A percentile compares a stretch with the other conserved stretches of the same genome.
phyloP scores from a whole-genome alignment of 108 stramenopile species.

The Pseudonitzschia pungens region DNA sequence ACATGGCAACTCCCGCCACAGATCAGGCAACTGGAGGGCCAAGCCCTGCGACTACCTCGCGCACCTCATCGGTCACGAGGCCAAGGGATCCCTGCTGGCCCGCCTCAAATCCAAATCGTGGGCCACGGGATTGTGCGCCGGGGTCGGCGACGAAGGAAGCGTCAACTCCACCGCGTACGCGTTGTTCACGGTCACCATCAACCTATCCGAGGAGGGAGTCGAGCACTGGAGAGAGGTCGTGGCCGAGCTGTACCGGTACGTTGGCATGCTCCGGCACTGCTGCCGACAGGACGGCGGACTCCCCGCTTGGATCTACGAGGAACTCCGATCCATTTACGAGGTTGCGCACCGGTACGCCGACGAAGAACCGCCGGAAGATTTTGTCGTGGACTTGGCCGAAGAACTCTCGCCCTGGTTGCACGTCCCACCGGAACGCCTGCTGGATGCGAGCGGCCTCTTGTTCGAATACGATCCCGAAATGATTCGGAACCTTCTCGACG shows the following conservation, averaged over 20 bases:
- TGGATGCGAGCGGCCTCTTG: constrained; percentile 71
- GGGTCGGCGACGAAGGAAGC: constrained; percentile 71
- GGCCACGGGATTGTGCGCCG: constrained; percentile 71
- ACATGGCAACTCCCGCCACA: constrained; percentile 79
- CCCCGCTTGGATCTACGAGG: constrained; percentile 77
- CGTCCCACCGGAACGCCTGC: constrained; percentile 65
- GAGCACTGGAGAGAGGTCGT: constrained; percentile 67
- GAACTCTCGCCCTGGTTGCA: constrained; percentile 61
- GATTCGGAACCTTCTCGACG: constrained; percentile 53
- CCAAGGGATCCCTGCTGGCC: constrained; percentile 70
- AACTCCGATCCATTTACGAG: constrained; percentile 69
- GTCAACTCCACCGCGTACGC: constrained; percentile 76
- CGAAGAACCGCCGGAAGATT: constrained; percentile 72
- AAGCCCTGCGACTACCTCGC: constrained; percentile 78
- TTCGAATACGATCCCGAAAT: constrained; percentile 65
- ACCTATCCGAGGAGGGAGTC: constrained; percentile 69
- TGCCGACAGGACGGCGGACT: constrained; percentile 40
- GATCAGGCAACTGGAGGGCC: constrained; percentile 59
- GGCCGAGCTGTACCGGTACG: constrained; percentile 61
- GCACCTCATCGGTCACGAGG: constrained; percentile 86
- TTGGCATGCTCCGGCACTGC: constrained; percentile 76
- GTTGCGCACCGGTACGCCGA: constrained; percentile 69
- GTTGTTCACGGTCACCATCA: constrained; percentile 64
- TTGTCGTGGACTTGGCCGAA: constrained; percentile 76
- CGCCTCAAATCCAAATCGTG: constrained; percentile 61